Evolutionary conservation across 768 basidiomycete species (phyloP).

Genomic region (Tulasnella sp.): DNA sequence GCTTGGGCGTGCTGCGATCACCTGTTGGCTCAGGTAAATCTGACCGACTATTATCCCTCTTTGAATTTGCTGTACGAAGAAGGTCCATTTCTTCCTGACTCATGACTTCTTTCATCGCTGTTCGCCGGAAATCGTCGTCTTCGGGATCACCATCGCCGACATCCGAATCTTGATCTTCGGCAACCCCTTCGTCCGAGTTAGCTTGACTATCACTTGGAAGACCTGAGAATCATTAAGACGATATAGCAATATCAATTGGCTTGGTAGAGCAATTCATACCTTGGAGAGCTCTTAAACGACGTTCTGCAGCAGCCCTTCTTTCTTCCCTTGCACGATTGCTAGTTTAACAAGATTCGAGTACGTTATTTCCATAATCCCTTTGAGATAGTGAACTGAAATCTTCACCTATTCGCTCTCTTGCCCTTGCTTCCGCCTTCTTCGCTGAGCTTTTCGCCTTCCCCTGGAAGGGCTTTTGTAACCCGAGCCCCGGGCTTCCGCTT

Average conservation of each 20-base stretch:
- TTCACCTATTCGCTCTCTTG: conserved; percentile 34
- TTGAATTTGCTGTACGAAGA: conserved; percentile 17
- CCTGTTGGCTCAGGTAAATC: not conserved
- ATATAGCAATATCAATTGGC: not conserved
- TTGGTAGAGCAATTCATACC: conserved; percentile 23
- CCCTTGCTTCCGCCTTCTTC: conserved; percentile 35
- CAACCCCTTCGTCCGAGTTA: too few relatives aligned
- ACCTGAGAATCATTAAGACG: not conserved
- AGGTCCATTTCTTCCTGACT: conserved; percentile 8
- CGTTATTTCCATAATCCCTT: not conserved
- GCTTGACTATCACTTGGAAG: too few relatives aligned
- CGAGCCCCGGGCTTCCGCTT: conserved; percentile 60
- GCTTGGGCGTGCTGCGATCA: not conserved
- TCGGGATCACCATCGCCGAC: conserved; percentile 20
- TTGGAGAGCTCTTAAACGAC: conserved; percentile 39
- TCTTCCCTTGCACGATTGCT: conserved; percentile 74
- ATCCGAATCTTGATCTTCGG: conserved; percentile 20
- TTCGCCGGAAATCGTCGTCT: conserved; percentile 11
- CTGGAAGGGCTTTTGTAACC: conserved; percentile 31
- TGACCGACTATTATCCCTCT: not conserved
- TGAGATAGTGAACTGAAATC: conserved; percentile 52
- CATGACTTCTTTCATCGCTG: conserved; percentile 21
- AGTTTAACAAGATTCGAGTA: not conserved
- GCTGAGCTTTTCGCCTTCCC: conserved; percentile 40
- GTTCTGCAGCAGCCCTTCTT: conserved; percentile 61